Conservation (phyloP, 805 yeast species). For the Sporopachydermia quercuum region DNA sequence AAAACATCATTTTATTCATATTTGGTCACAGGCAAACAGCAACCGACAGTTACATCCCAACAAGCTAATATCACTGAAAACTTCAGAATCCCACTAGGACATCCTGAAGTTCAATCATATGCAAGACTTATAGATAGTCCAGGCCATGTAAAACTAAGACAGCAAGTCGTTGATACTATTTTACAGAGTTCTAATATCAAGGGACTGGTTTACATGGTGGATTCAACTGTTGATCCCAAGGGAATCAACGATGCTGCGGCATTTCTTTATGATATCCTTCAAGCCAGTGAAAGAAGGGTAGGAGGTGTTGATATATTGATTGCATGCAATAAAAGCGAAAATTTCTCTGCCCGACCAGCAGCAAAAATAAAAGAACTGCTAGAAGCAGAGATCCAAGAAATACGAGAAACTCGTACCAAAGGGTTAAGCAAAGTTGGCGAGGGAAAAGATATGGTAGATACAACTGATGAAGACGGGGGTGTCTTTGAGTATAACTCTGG, state of each 20-base stretch:
- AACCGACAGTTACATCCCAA: conserved; percentile 36
- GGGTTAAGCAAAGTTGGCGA: conserved; percentile 31
- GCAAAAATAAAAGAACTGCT: conserved; percentile 41
- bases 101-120: background rate
- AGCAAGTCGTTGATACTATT: conserved; percentile 34
- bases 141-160: conserved; percentile 67
- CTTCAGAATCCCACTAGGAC: conserved; percentile 25
- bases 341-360: conserved; percentile 69
- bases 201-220: conserved; percentile 69
- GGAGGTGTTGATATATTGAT: conserved; percentile 62
- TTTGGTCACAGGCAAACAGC: conserved; percentile 16
- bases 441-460: conserved; percentile 19
- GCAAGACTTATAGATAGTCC: conserved; percentile 66
- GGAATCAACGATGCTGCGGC: conserved; percentile 39
- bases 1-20: conserved; percentile 4
- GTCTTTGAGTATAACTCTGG: conserved; percentile 29
- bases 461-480: conserved; percentile 23
- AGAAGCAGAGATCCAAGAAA: conserved; percentile 46
- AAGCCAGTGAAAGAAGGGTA: conserved; percentile 45
- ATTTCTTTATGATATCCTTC: conserved; percentile 42
- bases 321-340: conserved; percentile 77
- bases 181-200: conserved; percentile 30
- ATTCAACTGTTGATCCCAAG: conserved; percentile 43
- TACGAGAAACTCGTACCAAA: conserved; percentile 33
- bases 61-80: conserved; percentile 26